A percentile compares a stretch with the other conserved stretches of the same genome.
phyloP scores from a whole-genome alignment of 495 filamentous ascomycete species.

The Paragyromitra xinjiangensis region DNA sequence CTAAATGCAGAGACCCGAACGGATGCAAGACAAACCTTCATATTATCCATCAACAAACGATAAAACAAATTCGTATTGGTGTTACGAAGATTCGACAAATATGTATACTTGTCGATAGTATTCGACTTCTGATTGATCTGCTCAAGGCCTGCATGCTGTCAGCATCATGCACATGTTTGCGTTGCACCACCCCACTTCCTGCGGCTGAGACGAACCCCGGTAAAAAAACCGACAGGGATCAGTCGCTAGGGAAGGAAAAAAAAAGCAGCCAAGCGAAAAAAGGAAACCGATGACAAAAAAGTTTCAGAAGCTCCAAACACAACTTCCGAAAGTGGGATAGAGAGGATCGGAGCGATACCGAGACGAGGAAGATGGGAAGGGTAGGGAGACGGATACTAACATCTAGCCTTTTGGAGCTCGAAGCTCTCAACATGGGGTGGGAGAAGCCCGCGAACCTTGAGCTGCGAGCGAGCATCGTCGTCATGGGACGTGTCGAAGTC shows the following conservation, averaged over 20 bases:
- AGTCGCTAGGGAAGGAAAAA: slow-evolving; percentile 12
- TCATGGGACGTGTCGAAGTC: slow-evolving; percentile 70
- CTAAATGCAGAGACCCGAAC: slow-evolving; percentile 14
- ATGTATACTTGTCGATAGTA: slow-evolving; percentile 91
- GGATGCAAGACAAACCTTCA: slow-evolving; percentile 66
- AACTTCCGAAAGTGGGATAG: neutral
- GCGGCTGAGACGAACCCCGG: slow-evolving; percentile 46
- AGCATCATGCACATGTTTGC: slow-evolving; percentile 30
- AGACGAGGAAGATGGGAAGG: neutral
- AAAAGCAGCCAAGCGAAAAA: slow-evolving; percentile 24
- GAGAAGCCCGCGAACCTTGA: slow-evolving; percentile 75
- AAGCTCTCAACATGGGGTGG: slow-evolving; percentile 76
- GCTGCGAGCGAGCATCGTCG: slow-evolving; percentile 71
- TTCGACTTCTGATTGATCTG: slow-evolving; percentile 81
- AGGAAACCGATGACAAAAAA: slow-evolving; percentile 25
- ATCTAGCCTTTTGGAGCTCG: slow-evolving; percentile 74
- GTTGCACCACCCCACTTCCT: slow-evolving; percentile 8
- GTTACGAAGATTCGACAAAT: slow-evolving; percentile 85
- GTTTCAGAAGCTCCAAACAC: slow-evolving; percentile 21
- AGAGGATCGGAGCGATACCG: neutral
- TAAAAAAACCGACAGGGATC: slow-evolving; percentile 37
- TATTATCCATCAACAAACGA: slow-evolving; percentile 86
- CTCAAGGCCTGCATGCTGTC: slow-evolving; percentile 64
- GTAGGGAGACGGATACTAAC: slow-evolving; percentile 59
- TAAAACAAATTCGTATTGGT: slow-evolving; percentile 96